Percentiles rank a stretch among this genome's conserved stretches.
These are phyloP conservation scores for Monosporascus sp. DNA, from an alignment of 2,329 filamentous ascomycete genomes.

Conservation along the genomic window DNA sequence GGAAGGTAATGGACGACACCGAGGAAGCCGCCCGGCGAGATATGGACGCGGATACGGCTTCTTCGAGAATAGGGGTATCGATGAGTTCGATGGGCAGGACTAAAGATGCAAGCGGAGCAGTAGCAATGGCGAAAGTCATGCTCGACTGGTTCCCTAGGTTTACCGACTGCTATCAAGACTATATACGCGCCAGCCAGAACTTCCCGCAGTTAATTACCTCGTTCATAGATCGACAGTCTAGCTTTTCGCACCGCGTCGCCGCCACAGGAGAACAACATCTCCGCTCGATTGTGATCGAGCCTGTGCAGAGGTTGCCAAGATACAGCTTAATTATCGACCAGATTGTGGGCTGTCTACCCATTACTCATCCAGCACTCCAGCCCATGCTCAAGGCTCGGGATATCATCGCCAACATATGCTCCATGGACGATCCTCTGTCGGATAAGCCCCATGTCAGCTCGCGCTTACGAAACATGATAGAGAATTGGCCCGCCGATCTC, in stretches of 20 bases:
- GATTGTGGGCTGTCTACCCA: constrained; percentile 79
- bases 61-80: constrained; percentile 35
- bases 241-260: constrained; percentile 73
- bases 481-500: constrained; percentile 69
- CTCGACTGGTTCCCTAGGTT: constrained; percentile 93
- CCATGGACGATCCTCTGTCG: constrained; percentile 67
- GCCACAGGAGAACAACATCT: constrained; percentile 86
- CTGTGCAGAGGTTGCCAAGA: constrained; percentile 86
- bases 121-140: constrained; percentile 73
- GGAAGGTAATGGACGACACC: constrained; percentile 72
- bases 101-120: constrained; percentile 72
- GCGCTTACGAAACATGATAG: constrained; percentile 69
- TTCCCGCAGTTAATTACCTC: constrained; percentile 76
- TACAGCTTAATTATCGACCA: constrained; percentile 97
- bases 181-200: constrained; percentile 83
- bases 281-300: constrained; percentile 90
- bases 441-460: constrained; percentile 71
- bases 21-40: constrained; percentile 76
- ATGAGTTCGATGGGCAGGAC: constrained; percentile 40
- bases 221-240: constrained; percentile 76
- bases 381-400: constrained; percentile 83
- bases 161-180: constrained; percentile 84
- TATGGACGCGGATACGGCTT: constrained; percentile 56
- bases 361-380: constrained; percentile 78
- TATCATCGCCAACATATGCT: constrained; percentile 93